phyloP scores from a whole-genome alignment of 345 rosid species.

The Lagerstroemia speciosa region DNA sequence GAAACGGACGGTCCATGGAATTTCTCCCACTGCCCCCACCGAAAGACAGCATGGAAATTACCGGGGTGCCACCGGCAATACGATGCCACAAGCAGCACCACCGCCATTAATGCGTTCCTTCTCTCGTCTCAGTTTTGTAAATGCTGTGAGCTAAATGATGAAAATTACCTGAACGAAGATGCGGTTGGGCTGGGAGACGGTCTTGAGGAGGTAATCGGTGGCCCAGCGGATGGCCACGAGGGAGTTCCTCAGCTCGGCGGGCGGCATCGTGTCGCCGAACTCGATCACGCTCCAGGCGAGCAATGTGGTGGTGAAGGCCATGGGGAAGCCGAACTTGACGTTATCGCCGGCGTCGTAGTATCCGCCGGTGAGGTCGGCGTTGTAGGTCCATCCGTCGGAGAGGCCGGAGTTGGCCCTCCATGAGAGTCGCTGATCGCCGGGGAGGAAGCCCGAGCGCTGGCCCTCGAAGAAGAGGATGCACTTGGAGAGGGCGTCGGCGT shows the following conservation, averaged over 20 bases:
- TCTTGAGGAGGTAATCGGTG: conserved; percentile 67
- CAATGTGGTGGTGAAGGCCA: conserved; percentile 94
- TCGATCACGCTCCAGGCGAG: conserved; percentile 85
- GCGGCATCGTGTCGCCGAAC: conserved; percentile 74
- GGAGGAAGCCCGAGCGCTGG: conserved; percentile 79
- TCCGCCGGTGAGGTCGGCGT: conserved; percentile 71
- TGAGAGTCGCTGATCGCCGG: conserved; percentile 48
- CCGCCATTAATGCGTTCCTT: not conserved
- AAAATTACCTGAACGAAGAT: conserved; percentile 80
- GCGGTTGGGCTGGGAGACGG: conserved; percentile 84
- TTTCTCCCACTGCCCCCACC: not conserved
- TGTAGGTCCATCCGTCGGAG: conserved; percentile 63
- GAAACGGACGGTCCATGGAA: not conserved
- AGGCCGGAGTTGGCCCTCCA: conserved; percentile 80
- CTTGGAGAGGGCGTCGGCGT: conserved; percentile 70
- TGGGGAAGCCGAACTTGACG: conserved; percentile 81
- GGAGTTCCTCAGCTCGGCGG: conserved; percentile 47
- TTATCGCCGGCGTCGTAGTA: conserved; percentile 97
- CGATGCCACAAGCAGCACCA: not conserved
- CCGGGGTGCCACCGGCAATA: not conserved
- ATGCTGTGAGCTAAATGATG: not conserved
- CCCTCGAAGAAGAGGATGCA: conserved; percentile 94
- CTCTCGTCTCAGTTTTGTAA: not conserved
- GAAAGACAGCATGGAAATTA: not conserved
- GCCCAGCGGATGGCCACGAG: conserved; percentile 77